Percentiles rank a stretch among this genome's conserved stretches.
Conservation (phyloP, 164 flowering plant species). For the Vitis riparia region DNA sequence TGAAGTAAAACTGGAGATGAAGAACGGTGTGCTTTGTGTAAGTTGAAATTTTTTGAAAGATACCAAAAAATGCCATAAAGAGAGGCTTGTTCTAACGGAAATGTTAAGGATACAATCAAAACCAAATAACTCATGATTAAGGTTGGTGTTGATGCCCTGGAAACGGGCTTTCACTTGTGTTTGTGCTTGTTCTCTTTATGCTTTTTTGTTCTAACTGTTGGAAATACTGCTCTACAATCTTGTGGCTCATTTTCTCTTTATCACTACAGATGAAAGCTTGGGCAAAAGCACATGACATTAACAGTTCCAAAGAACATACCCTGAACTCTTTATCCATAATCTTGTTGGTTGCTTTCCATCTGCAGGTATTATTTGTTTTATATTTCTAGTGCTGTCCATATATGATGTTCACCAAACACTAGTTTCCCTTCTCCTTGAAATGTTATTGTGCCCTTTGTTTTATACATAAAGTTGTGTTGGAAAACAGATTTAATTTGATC, state of each 20-base stretch:
- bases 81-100: too few relatives aligned
- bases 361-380: slow-evolving; percentile 50
- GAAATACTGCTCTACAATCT: background rate
- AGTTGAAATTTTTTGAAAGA: too few relatives aligned
- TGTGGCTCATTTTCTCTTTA: background rate
- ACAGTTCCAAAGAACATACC: slow-evolving; percentile 64
- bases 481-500: too few relatives aligned
- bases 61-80: too few relatives aligned
- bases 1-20: too few relatives aligned
- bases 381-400: background rate
- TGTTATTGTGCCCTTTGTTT: too few relatives aligned
- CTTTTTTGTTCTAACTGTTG: background rate
- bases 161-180: too few relatives aligned
- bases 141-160: too few relatives aligned
- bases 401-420: background rate
- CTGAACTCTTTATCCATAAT: slow-evolving; percentile 66
- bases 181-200: background rate
- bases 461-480: too few relatives aligned
- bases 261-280: slow-evolving; percentile 65
- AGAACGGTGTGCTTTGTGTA: too few relatives aligned
- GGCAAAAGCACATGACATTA: slow-evolving; percentile 66
- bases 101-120: too few relatives aligned
- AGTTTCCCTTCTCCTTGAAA: background rate
- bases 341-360: slow-evolving; percentile 66
- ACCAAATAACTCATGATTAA: too few relatives aligned